Percentiles rank a stretch among this genome's conserved stretches.
phyloP scores from a whole-genome alignment of 2,329 filamentous ascomycete species.

The Aureobasidium sp. region DNA sequence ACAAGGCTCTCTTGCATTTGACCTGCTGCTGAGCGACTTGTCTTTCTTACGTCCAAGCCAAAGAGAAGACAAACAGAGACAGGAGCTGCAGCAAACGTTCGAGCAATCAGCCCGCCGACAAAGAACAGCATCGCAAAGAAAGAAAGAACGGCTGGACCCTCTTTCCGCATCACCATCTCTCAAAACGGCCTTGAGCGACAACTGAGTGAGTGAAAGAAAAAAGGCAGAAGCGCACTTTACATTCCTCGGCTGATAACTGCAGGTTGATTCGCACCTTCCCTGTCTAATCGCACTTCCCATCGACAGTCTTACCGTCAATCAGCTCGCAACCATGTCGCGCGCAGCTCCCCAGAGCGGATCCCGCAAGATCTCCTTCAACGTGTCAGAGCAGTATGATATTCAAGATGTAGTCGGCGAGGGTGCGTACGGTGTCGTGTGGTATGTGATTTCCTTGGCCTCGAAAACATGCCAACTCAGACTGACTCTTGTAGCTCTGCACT shows the following conservation, averaged over 20 bases:
- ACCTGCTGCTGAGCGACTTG: background rate
- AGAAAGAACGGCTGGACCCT: conserved; percentile 13
- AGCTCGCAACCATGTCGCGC: conserved; percentile 20
- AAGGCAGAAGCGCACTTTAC: background rate
- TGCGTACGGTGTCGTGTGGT: conserved; percentile 98
- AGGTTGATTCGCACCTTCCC: background rate
- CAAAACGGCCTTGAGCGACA: background rate
- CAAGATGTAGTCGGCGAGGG: conserved; percentile 98
- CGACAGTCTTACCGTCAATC: background rate
- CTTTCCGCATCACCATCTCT: conserved; percentile 1
- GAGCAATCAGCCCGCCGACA: background rate
- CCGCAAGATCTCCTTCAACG: conserved; percentile 98
- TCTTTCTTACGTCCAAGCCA: background rate
- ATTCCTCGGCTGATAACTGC: conserved; percentile 1
- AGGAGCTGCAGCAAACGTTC: background rate
- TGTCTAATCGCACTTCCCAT: background rate
- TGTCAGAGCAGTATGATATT: conserved; percentile 98
- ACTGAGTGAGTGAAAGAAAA: background rate
- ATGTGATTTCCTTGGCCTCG: conserved; percentile 33
- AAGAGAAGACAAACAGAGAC: background rate
- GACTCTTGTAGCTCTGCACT: conserved; percentile 68
- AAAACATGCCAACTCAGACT: background rate
- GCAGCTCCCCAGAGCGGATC: conserved; percentile 42
- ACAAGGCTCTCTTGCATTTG: background rate
- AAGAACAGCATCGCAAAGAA: background rate